Evolutionary conservation across 164 flowering plant species (phyloP), one percentile per base, ranked within the genome.

Genomic region (Piper betle): DNA sequence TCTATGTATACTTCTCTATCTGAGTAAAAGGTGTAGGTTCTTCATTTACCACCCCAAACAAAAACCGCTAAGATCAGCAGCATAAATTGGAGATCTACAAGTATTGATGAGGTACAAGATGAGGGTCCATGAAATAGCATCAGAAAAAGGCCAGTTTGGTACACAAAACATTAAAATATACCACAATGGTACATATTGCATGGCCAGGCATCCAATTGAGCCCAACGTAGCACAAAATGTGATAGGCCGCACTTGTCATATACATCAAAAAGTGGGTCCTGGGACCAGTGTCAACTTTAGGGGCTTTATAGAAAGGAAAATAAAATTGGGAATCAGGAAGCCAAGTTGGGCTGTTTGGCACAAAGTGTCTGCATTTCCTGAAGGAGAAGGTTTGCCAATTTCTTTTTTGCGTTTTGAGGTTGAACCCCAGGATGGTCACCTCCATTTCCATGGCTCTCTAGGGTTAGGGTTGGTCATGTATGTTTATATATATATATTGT

Each of bases 321-420:
- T 4, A 37, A 11, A 53, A 33, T 13, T 6, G 33, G 55, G 48
- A 66, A 5, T 58, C 59, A 46, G 52, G 59, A 53, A 61, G 25
- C 50, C 61, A 55, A 39, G 39, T 55, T 61, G 56, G 59, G 53
- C 52, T 62, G 37, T 55, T 40, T 55, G n/a, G 61, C 48, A 57
- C 54, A 53, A 46, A 46, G 52, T 53, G 66, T 48, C 65, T 71
- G 39, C 65, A 67, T 12, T 48, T 25, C 50, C 50, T 46, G 41
- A 13, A 52, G 6, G 53, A 53, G 66, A 38, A 58, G 42, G 56
- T 52, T 43, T 60, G 20, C 39, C 20, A 40, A 46, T 53, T 18
- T 39, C 43, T 65, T 3, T 62, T 52, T 68, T 46, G 54, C 33
- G 2, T 25, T n/a, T 61, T 48, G 63, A 19, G 63, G 55, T 55